Evolutionary conservation across 306 rosid genomes (phyloP).

Genomic region (Vicia villosa): DNA sequence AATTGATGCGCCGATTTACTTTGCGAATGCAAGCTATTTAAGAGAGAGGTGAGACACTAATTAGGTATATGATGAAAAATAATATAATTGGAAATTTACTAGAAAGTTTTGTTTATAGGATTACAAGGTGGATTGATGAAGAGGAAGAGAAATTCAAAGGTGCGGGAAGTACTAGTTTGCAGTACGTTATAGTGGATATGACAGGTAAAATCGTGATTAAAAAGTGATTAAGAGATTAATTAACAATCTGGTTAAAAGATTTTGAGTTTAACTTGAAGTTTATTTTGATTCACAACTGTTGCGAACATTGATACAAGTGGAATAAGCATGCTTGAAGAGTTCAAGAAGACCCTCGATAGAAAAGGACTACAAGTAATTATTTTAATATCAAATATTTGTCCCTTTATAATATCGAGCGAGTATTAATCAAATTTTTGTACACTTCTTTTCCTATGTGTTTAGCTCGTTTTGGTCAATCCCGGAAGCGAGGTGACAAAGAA

Average conservation of each 20-base stretch:
- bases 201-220: constrained; percentile 50
- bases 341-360: constrained; percentile 67
- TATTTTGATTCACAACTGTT: constrained; percentile 58
- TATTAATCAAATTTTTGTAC: not conserved
- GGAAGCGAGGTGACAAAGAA: constrained; percentile 92
- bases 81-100: not conserved
- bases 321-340: constrained; percentile 92
- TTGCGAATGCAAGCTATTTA: constrained; percentile 74
- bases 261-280: constrained; percentile 16
- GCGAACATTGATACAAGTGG: constrained; percentile 97
- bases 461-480: constrained; percentile 90
- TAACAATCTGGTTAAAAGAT: not conserved
- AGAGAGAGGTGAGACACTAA: constrained; percentile 62
- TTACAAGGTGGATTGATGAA: constrained; percentile 91
- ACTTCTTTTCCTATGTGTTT: not conserved
- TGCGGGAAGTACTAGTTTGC: constrained; percentile 57
- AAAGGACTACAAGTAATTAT: constrained; percentile 74
- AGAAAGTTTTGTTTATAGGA: constrained; percentile 47
- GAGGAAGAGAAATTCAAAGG: constrained; percentile 83
- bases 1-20: constrained; percentile 76
- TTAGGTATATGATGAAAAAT: not conserved
- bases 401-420: not conserved
- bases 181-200: constrained; percentile 79
- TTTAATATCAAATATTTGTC: not conserved
- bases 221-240: not conserved